phyloP scores from a whole-genome alignment of 148 eudicot genomes.

The Polygonum maritimum region DNA sequence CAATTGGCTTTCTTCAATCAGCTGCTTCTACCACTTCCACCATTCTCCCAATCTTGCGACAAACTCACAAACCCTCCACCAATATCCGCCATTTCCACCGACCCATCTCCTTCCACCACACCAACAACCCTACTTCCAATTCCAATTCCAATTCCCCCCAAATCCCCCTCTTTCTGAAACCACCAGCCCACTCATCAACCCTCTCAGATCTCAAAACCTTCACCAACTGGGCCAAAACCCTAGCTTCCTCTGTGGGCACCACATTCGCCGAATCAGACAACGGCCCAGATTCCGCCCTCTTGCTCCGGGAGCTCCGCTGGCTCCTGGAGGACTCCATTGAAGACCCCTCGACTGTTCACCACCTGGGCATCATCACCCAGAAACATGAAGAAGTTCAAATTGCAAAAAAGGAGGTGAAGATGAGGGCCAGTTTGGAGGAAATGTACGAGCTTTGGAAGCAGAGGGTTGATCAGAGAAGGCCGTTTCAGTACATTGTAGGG shows the following conservation, averaged over 20 bases:
- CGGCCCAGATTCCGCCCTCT: slow-evolving; percentile 48
- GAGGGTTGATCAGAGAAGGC: slow-evolving; percentile 68
- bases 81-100: slow-evolving; percentile 9
- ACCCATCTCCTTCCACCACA: not conserved
- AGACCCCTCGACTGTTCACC: slow-evolving; percentile 22
- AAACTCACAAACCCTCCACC: slow-evolving; percentile 1
- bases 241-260: slow-evolving; percentile 40
- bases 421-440: slow-evolving; percentile 44
- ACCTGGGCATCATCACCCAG: slow-evolving; percentile 17
- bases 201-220: slow-evolving; percentile 46
- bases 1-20: slow-evolving; percentile 10
- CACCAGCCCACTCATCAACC: slow-evolving; percentile 45
- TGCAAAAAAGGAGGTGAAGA: slow-evolving; percentile 7
- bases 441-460: slow-evolving; percentile 65
- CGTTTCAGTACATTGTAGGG: slow-evolving; percentile 92
- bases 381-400: not conserved
- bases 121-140: not conserved
- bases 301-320: slow-evolving; percentile 77
- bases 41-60: slow-evolving; percentile 9
- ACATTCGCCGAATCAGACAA: slow-evolving; percentile 40
- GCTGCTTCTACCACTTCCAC: not conserved
- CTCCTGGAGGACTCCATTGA: slow-evolving; percentile 62
- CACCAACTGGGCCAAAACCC: slow-evolving; percentile 62
- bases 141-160: slow-evolving; percentile 27
- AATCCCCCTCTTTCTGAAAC: slow-evolving; percentile 62